Base-by-base conservation (phyloP, 2,329 filamentous ascomycete species). In the Chalara sp. region DNA sequence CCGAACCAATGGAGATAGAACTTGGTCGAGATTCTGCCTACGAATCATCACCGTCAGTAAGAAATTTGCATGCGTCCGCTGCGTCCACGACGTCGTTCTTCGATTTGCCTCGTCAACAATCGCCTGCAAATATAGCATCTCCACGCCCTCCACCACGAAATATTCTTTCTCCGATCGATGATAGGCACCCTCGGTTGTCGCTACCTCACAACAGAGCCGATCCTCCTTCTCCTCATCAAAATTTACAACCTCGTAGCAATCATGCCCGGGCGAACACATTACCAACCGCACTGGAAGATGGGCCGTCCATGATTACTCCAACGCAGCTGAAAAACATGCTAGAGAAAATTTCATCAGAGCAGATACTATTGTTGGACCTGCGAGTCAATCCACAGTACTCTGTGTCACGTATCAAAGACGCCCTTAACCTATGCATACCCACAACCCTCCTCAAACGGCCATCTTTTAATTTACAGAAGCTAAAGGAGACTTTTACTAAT, bases 401-500 rank as follows among this genome's bases (percentile, higher is more conserved):
- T 1, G 76, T 80, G 44, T 84, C 87, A 28, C 82, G 87, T 32
- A 87, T 97, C 49, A 72, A 76, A 46, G 84, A 85, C n/a, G 89
- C 92, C 0, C 71, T 99, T 32, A 97, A 95, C 64, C 74, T 99
- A 5, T 97, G 93, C 64, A 95, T 97, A 54, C 93, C 93, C 0
- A 97, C 93, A 0, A 97, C 92, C 0, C 72, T 99, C 11, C 71
- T 99, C 13, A 97, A 97, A 68, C 79, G 93, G 46, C 84, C 89
- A 1, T 95, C 90, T 0, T 97, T 95, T 68, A 92, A 92, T 59
- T 79, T 95, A 10, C 78, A 90, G 55, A 96, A 95, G 65, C 74
- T 99, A 32, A 82, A 88, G 58, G 86, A 91, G 54, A 96, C 89
- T 0, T 95, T 99, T 64, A 86, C 88, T 54, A 79, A 78, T 11